phyloP scores from a whole-genome alignment of 1,284 basidiomycete species.

The Coriolopsis trogii region DNA sequence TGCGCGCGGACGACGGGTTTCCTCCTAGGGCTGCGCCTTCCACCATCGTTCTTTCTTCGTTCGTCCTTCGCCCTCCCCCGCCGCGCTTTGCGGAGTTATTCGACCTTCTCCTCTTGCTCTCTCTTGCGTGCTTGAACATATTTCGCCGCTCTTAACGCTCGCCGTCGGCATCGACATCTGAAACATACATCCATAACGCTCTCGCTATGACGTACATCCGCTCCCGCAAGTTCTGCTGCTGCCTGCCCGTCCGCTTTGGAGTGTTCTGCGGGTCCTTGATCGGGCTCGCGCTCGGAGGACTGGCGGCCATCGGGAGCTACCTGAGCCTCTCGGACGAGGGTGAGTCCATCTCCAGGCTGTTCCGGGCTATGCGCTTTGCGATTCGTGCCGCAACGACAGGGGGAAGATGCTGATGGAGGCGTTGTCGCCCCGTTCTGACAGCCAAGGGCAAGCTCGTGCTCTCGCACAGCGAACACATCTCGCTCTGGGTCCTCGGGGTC shows the following conservation, averaged over 20 bases:
- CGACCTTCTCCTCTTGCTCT: too few relatives aligned
- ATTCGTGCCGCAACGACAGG: too few relatives aligned
- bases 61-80: background rate
- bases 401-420: background rate
- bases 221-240: slow-evolving; percentile 56
- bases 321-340: too few relatives aligned
- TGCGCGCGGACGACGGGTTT: background rate
- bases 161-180: too few relatives aligned
- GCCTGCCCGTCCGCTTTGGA: slow-evolving; percentile 63
- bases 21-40: slow-evolving; percentile 24
- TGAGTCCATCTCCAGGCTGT: too few relatives aligned
- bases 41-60: slow-evolving; percentile 11
- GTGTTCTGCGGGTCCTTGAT: slow-evolving; percentile 58
- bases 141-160: too few relatives aligned
- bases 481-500: slow-evolving; percentile 48
- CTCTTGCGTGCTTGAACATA: too few relatives aligned
- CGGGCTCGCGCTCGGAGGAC: slow-evolving; percentile 45
- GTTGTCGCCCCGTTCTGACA: too few relatives aligned
- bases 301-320: too few relatives aligned
- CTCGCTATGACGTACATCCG: slow-evolving; percentile 33
- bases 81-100: too few relatives aligned
- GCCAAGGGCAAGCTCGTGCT: slow-evolving; percentile 28
- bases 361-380: too few relatives aligned
- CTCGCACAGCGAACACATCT: slow-evolving; percentile 40
- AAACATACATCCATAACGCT: background rate